Conservation (phyloP, 805 yeast species). For the Yarrowia deformans region DNA sequence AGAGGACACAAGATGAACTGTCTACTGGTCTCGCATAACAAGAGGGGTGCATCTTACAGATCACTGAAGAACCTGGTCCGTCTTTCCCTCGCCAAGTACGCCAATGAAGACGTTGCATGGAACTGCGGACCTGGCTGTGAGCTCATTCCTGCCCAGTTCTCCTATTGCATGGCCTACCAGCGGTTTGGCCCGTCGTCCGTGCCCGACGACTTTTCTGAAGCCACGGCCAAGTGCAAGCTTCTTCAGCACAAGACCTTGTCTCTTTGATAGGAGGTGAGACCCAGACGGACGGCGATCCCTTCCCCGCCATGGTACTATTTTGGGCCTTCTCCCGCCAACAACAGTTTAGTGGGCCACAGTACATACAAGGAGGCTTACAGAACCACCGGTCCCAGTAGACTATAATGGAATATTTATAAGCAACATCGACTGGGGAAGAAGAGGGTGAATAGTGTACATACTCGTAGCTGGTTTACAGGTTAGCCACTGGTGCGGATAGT, state of each 20-base stretch:
- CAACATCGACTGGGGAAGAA: too few relatives aligned
- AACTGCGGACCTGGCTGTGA: neutral
- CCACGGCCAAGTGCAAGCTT: conserved; percentile 4
- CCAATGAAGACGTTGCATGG: conserved; percentile 22
- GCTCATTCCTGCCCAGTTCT: conserved; percentile 7
- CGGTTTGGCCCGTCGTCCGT: neutral
- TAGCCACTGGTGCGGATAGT: too few relatives aligned
- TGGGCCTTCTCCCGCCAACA: neutral
- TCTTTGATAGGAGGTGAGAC: neutral
- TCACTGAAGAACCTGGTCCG: conserved; percentile 6
- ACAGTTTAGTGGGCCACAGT: too few relatives aligned
- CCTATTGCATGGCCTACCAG: conserved; percentile 3
- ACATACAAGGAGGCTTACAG: too few relatives aligned
- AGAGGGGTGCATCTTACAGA: neutral
- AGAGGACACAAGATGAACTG: conserved; percentile 14
- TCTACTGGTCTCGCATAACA: neutral
- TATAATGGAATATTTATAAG: too few relatives aligned
- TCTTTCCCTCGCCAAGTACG: conserved; percentile 1
- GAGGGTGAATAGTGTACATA: too few relatives aligned
- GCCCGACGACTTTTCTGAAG: conserved; percentile 5
- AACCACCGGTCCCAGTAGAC: too few relatives aligned
- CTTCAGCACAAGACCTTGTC: conserved; percentile 9
- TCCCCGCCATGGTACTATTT: neutral
- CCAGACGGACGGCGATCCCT: neutral
- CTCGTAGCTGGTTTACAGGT: too few relatives aligned